Evolutionary conservation across 225 moss, liverwort and hornwort species (phyloP).

Genomic region (Pseudisothecium myosuroides): DNA sequence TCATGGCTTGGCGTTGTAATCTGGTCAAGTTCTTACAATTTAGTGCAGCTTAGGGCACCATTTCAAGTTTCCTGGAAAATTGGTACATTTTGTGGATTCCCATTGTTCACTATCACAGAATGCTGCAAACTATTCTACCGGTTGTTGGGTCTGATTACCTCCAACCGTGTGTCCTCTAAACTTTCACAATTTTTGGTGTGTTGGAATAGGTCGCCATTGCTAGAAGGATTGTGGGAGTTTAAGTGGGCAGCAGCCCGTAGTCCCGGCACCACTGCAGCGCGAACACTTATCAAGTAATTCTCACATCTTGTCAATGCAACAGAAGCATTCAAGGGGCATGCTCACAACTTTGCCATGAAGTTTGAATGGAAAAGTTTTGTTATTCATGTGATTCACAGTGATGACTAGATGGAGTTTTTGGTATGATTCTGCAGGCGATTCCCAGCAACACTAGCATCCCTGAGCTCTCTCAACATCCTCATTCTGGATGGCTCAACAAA

Average conservation of each 20-base stretch:
- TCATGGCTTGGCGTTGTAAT: neutral
- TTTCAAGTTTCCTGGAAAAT: neutral
- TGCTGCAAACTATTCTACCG: neutral
- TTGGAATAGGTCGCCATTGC: constrained; percentile 55
- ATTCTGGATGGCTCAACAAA: constrained; percentile 52
- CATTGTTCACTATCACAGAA: neutral
- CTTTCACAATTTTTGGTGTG: neutral
- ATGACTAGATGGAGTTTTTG: neutral
- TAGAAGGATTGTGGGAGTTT: constrained; percentile 79
- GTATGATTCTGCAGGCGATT: constrained; percentile 38
- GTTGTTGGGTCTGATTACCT: neutral
- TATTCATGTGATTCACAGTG: neutral
- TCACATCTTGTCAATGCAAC: neutral
- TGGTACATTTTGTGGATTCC: neutral
- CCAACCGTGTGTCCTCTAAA: neutral
- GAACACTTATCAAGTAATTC: constrained; percentile 46
- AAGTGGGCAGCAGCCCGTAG: constrained; percentile 72
- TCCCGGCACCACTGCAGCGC: constrained; percentile 57
- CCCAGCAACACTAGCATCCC: constrained; percentile 55
- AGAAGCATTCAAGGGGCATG: neutral
- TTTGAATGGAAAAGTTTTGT: neutral
- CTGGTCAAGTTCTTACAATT: neutral
- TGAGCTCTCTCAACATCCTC: constrained; percentile 59
- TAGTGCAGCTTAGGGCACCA: neutral
- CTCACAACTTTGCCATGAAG: neutral